These are phyloP conservation scores for Aspergillus steynii DNA, from an alignment of 495 filamentous ascomycete species.

Conservation along the genomic window DNA sequence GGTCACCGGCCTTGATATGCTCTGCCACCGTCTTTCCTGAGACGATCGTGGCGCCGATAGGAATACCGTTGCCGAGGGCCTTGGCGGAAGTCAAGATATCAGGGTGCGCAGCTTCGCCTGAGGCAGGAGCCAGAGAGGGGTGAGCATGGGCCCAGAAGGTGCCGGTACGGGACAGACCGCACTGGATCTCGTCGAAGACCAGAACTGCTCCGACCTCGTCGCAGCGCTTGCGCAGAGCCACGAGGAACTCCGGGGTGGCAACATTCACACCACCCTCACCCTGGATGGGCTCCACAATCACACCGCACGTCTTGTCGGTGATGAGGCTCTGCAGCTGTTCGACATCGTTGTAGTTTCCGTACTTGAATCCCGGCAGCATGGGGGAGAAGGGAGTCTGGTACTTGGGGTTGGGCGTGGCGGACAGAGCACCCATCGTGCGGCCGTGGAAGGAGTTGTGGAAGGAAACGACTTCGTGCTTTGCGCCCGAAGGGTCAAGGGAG, in stretches of 20 bases:
- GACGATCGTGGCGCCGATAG: slow-evolving; percentile 89
- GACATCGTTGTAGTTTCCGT: slow-evolving; percentile 83
- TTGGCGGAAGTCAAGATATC: slow-evolving; percentile 95
- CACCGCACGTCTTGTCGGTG: slow-evolving; percentile 83
- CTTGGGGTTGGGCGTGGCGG: slow-evolving; percentile 96
- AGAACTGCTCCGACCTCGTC: slow-evolving; percentile 84
- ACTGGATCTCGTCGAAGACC: slow-evolving; percentile 97
- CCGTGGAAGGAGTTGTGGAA: slow-evolving; percentile 94
- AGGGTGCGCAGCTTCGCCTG: slow-evolving; percentile 71
- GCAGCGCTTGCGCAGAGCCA: slow-evolving; percentile 75
- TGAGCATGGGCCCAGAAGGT: slow-evolving; percentile 85
- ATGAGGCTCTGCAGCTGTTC: slow-evolving; percentile 67
- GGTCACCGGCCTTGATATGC: slow-evolving; percentile 89
- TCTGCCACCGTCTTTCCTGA: slow-evolving; percentile 67
- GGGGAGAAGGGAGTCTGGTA: slow-evolving; percentile 94
- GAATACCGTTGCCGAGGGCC: slow-evolving; percentile 93
- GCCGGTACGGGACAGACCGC: slow-evolving; percentile 84
- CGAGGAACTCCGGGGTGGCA: slow-evolving; percentile 77
- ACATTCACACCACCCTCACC: slow-evolving; percentile 92
- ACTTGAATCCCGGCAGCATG: slow-evolving; percentile 91
- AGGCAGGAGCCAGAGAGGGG: slow-evolving; percentile 47
- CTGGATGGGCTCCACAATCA: slow-evolving; percentile 97
- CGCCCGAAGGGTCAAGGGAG: slow-evolving; percentile 63
- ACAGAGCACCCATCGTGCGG: slow-evolving; percentile 88
- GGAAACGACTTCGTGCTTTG: slow-evolving; percentile 81